A percentile compares a stretch with the other conserved stretches of the same genome.
Evolutionary conservation across 495 filamentous ascomycete species (phyloP).

Genomic region (Penicillium roqueforti): DNA sequence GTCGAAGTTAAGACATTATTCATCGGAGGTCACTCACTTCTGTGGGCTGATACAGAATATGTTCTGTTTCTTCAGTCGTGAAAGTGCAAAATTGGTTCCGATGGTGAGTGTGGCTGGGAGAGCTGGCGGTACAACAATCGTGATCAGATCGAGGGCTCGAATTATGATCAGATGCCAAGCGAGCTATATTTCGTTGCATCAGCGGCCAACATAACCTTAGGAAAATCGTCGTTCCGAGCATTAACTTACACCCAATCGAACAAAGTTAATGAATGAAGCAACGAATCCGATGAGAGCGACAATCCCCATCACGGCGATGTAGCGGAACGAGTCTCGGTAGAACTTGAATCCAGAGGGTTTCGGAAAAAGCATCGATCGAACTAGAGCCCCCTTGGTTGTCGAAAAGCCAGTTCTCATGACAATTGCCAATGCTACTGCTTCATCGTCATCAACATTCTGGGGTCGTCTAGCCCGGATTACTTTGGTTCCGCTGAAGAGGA

Average conservation of each 20-base stretch:
- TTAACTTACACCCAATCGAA: conserved; percentile 62
- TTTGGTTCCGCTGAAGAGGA: conserved; percentile 93
- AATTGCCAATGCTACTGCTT: conserved; percentile 87
- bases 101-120: conserved; percentile 96
- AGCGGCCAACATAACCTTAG: conserved; percentile 11
- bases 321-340: conserved; percentile 94
- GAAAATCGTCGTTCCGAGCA: not conserved
- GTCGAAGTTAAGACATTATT: not conserved
- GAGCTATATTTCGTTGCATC: conserved; percentile 40
- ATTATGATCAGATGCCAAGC: conserved; percentile 87
- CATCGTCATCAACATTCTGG: conserved; percentile 78
- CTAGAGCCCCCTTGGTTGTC: conserved; percentile 92
- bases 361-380: conserved; percentile 98
- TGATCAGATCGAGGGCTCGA: conserved; percentile 90
- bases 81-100: conserved; percentile 91
- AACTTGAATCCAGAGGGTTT: conserved; percentile 98
- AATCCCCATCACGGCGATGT: conserved; percentile 95
- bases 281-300: conserved; percentile 85
- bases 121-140: conserved; percentile 95
- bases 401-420: conserved; percentile 93
- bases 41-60: conserved; percentile 99
- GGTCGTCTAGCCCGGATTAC: conserved; percentile 86
- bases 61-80: conserved; percentile 74
- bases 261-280: conserved; percentile 88
- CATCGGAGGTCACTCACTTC: conserved; percentile 37